A percentile compares a stretch with the other conserved stretches of the same genome.
phyloP scores from a whole-genome alignment of 1,284 basidiomycete species.

The Ceratobasidium papillatum region DNA sequence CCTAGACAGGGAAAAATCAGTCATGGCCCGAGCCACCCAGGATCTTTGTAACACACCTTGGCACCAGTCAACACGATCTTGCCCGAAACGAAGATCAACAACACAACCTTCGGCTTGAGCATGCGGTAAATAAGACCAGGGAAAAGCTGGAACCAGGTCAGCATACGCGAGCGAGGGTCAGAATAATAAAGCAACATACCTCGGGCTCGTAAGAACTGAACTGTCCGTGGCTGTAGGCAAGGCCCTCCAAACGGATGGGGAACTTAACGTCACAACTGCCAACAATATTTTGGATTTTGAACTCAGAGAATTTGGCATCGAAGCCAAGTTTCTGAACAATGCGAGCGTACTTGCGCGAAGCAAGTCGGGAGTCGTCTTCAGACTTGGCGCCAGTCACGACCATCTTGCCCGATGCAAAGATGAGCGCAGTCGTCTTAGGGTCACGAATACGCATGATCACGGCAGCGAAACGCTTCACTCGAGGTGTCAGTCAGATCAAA shows the following conservation, averaged over 20 bases:
- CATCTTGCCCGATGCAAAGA: conserved; percentile 99
- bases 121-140: conserved; percentile 99
- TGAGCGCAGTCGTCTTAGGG: conserved; percentile 98
- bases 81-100: conserved; percentile 98
- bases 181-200: conserved; percentile 62
- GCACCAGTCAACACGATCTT: conserved; percentile 99
- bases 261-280: conserved; percentile 99
- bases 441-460: conserved; percentile 99
- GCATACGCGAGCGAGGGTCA: background rate
- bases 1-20: conserved; percentile 58
- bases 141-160: conserved; percentile 73
- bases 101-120: conserved; percentile 99
- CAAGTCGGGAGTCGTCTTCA: conserved; percentile 96
- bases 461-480: conserved; percentile 94
- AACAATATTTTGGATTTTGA: conserved; percentile 99
- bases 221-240: conserved; percentile 98
- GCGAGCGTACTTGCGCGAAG: conserved; percentile 98
- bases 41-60: conserved; percentile 70
- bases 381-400: conserved; percentile 99
- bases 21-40: conserved; percentile 15
- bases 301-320: conserved; percentile 99
- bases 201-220: conserved; percentile 99
- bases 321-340: conserved; percentile 99
- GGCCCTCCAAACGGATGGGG: conserved; percentile 96
- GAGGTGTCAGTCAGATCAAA: conserved; percentile 56